phyloP scores from a whole-genome alignment of 768 basidiomycete species.

The Amanita polypyramis region DNA sequence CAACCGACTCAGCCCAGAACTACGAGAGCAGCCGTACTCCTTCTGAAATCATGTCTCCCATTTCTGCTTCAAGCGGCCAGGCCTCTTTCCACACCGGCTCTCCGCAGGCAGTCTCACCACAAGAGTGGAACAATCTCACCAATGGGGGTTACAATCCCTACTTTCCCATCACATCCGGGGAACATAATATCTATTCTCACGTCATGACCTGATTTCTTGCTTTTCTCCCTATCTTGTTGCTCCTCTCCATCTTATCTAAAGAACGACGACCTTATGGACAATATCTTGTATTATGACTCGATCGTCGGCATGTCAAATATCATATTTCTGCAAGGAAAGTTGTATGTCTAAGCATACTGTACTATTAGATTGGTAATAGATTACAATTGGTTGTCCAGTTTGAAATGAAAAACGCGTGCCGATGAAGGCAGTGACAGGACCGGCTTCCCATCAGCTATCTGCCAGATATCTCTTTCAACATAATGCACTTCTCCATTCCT shows the following conservation, averaged over 20 bases:
- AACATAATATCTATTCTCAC: constrained; percentile 46
- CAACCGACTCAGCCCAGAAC: constrained; percentile 33
- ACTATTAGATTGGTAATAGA: constrained; percentile 11
- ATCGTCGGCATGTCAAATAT: not conserved
- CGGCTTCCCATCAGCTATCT: constrained; percentile 29
- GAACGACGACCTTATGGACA: constrained; percentile 1
- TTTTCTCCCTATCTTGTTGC: constrained; percentile 8
- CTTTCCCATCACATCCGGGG: constrained; percentile 47
- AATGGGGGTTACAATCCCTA: constrained; percentile 55
- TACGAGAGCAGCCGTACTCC: constrained; percentile 47
- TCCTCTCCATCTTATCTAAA: constrained; percentile 6
- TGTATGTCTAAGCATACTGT: constrained; percentile 13
- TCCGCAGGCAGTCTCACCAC: constrained; percentile 38
- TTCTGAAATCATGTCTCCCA: constrained; percentile 46
- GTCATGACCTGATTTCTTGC: constrained; percentile 33
- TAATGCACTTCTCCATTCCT: constrained; percentile 52
- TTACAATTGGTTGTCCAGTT: constrained; percentile 17
- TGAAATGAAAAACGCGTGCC: constrained; percentile 45
- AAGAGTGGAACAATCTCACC: constrained; percentile 53
- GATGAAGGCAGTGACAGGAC: constrained; percentile 27
- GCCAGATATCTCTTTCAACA: constrained; percentile 66
- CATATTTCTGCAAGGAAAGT: constrained; percentile 5
- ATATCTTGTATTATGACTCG: constrained; percentile 6
- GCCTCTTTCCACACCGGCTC: constrained; percentile 34
- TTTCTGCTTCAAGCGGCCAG: constrained; percentile 41